Evolutionary conservation across 139 green algal genomes (phyloP).

Genomic region (Micractinium conductrix): DNA sequence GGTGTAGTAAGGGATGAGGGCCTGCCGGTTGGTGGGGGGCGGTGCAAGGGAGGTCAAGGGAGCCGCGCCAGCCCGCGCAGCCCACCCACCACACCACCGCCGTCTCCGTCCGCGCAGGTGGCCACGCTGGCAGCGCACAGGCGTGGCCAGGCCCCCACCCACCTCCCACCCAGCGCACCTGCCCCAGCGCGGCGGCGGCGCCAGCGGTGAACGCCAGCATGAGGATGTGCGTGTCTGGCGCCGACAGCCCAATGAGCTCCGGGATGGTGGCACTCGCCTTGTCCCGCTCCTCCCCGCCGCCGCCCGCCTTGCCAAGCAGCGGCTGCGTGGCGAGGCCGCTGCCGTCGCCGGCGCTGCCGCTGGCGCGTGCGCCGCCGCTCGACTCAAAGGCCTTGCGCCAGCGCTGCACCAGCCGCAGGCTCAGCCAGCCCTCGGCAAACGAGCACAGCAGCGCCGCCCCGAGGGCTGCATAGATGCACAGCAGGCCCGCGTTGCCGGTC

Average conservation of each 20-base stretch:
- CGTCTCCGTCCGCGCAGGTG: background rate
- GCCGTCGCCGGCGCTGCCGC: background rate
- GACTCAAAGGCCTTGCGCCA: slow-evolving; percentile 26
- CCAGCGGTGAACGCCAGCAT: slow-evolving; percentile 67
- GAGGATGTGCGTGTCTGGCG: slow-evolving; percentile 62
- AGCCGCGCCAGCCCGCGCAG: too few relatives aligned
- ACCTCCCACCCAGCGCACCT: too few relatives aligned
- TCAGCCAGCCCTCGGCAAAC: slow-evolving; percentile 28
- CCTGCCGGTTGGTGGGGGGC: too few relatives aligned
- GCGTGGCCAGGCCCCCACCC: too few relatives aligned
- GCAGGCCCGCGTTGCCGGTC: slow-evolving; percentile 37
- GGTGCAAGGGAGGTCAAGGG: too few relatives aligned
- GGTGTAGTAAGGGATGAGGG: slow-evolving; percentile 81
- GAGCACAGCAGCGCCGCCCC: slow-evolving; percentile 35
- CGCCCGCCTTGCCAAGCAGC: slow-evolving; percentile 42
- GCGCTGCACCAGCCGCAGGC: background rate
- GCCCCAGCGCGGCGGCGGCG: slow-evolving; percentile 62
- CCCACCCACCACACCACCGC: too few relatives aligned
- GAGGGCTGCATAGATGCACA: slow-evolving; percentile 48
- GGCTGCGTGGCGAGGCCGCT: slow-evolving; percentile 9
- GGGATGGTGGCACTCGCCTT: slow-evolving; percentile 49
- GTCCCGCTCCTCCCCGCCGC: background rate
- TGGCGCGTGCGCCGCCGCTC: slow-evolving; percentile 11
- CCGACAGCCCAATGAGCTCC: slow-evolving; percentile 58
- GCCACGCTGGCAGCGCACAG: background rate